A percentile compares a stretch with the other conserved stretches of the same genome.
phyloP scores from a whole-genome alignment of 192 early-diverging fungal species.

The Coemansia sp. region DNA sequence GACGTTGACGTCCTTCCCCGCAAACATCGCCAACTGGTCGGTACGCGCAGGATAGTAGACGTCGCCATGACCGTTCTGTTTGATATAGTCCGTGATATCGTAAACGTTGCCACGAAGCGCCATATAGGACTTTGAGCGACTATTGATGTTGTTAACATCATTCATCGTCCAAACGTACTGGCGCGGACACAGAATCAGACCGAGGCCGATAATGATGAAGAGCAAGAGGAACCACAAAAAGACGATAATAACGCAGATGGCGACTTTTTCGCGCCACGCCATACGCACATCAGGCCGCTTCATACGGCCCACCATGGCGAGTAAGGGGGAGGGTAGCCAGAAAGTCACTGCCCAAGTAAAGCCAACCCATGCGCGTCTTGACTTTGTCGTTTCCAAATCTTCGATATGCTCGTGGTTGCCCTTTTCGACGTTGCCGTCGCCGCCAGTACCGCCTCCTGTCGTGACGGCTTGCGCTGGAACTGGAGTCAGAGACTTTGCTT shows the following conservation, averaged over 20 bases:
- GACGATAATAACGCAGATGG: constrained; percentile 84
- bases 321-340: constrained; percentile 42
- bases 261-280: constrained; percentile 96
- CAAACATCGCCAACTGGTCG: constrained; percentile 28
- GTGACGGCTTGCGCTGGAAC: constrained; percentile 7
- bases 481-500: constrained; percentile 15
- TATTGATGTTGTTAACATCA: constrained; percentile 62
- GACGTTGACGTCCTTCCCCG: constrained; percentile 57
- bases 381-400: constrained; percentile 33
- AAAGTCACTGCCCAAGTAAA: constrained; percentile 37
- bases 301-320: constrained; percentile 61
- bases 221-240: constrained; percentile 75
- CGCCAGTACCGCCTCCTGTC: constrained; percentile 38
- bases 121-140: constrained; percentile 57
- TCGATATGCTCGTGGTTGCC: constrained; percentile 50
- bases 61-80: constrained; percentile 52
- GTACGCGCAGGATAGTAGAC: constrained; percentile 11
- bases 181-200: constrained; percentile 69
- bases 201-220: constrained; percentile 86
- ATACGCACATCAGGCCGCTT: constrained; percentile 89
- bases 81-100: constrained; percentile 61
- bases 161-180: constrained; percentile 69
- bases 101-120: constrained; percentile 78
- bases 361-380: constrained; percentile 35
- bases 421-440: constrained; percentile 51